Base-by-base conservation (phyloP, 1,139 yeast species). In the Magnusiomyces ingens region DNA sequence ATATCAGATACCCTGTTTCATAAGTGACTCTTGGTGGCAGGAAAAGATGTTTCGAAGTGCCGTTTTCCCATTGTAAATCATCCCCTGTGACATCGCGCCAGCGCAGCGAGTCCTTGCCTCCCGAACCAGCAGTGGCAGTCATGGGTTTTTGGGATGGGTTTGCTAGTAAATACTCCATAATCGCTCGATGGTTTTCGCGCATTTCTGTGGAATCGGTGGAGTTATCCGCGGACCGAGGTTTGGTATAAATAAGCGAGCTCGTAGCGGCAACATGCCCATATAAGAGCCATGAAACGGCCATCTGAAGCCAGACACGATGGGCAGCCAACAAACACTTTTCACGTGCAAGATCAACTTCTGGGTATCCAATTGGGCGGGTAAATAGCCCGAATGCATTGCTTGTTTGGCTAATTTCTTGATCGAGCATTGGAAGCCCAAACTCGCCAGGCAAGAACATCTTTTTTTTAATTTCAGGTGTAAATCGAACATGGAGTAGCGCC, bases 211-310 rank as follows among this genome's bases (percentile, higher is more conserved):
- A 17, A 42, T 45, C 49, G 51, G 57, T n/a, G 29, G 8, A 26
- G 32, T 26, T 26, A 8, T 26, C 32, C 8, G 8, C 32, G 8
- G 8, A 26, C 32, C 32, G 4, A 5, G 4, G 32, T 8, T 53
- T 42, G 60, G 55, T 18, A 58, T 50, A 41, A 37, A 46, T 19
- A 10, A 42, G 32, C 5, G 47, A 44, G 10, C 37, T 26, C 3
- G 47, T 36, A 2, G 32, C 51, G 3, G 43, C 35, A 17, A 47
- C 49, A 29, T 60, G 57, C 5, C 68, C 68, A 49, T 64, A 64
- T n/a, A 62, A 50, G 8, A 62, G 55, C 68, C 67, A 64, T 15
- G 63, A 55, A 40, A 60, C 48, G 13, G 63, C 53, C 49, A 60
- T 60, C 13, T 55, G 58, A 32, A 63, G 52, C 67, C 67, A 64